Conservation (phyloP, 768 basidiomycete genomes). For the Suillus brevipes region DNA sequence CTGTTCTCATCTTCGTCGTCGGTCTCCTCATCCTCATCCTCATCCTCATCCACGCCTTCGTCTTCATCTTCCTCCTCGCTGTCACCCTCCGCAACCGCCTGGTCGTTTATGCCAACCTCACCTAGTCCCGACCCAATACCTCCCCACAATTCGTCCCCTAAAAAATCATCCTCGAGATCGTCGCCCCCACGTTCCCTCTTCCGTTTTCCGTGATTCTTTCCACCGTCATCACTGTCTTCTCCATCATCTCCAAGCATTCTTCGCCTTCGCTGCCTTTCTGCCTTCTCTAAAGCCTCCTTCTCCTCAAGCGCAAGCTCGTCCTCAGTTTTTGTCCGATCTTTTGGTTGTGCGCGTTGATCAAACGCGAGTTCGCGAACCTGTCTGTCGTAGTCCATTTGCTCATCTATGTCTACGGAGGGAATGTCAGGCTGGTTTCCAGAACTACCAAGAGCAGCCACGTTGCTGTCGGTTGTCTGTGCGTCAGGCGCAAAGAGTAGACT, state of each 20-base stretch:
- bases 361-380: slow-evolving; percentile 91
- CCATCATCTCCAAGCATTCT: slow-evolving; percentile 85
- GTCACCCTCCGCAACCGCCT: slow-evolving; percentile 27
- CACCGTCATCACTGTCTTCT: slow-evolving; percentile 61
- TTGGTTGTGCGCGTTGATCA: slow-evolving; percentile 90
- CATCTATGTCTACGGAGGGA: slow-evolving; percentile 25
- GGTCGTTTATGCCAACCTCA: slow-evolving; percentile 43
- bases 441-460: slow-evolving; percentile 35
- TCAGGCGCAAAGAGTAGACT: slow-evolving; percentile 65
- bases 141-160: slow-evolving; percentile 37
- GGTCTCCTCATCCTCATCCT: slow-evolving; percentile 26
- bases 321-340: slow-evolving; percentile 94
- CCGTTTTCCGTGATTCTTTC: slow-evolving; percentile 36
- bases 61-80: slow-evolving; percentile 32
- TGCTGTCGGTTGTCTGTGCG: slow-evolving; percentile 43
- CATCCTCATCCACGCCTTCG: slow-evolving; percentile 30
- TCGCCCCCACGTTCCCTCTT: slow-evolving; percentile 73
- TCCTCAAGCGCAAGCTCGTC: slow-evolving; percentile 90
- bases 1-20: slow-evolving; percentile 38
- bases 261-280: slow-evolving; percentile 72
- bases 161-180: slow-evolving; percentile 90
- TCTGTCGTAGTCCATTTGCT: slow-evolving; percentile 82
- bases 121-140: slow-evolving; percentile 35
- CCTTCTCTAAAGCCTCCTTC: slow-evolving; percentile 82
- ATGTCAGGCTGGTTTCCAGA: background rate